Evolutionary conservation across 768 basidiomycete species (phyloP), one percentile per base, ranked within the genome.

Genomic region (Calocera cornea): DNA sequence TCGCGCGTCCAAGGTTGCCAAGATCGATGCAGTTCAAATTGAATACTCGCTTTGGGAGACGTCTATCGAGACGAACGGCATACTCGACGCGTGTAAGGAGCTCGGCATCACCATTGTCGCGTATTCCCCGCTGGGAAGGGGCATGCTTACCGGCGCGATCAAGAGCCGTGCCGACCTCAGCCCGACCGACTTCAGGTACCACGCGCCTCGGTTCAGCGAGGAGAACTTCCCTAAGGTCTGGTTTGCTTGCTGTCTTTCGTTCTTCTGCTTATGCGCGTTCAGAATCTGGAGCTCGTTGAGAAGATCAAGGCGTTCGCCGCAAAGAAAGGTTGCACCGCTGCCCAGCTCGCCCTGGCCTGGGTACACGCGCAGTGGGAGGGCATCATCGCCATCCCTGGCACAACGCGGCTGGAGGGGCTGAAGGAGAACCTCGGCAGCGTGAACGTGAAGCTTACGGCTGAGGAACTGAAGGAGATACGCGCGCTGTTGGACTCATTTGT

Each of bases 401-500:
- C 75, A n/a, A 75, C 72, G 66, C 54, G 79, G 44, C 73, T 76
- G 54, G 73, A 78, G 1, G 77, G 82, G 34, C 80, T 82, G 17
- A 69, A 78, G 41, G 81, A 85, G 70, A 83, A 83, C 60, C 73
- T 80, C 64, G 72, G 72, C 17, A 80, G 79, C 0, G 79, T 78
- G 33, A 75, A 80, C 38, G 72, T 85, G 31, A 72, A 70, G 47
- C 75, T 86, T 29, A 73, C 78, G n/a, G 69, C 74, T 1, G 74
- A 75, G 7, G 85, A 85, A 60, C 54, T 79, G 54, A 70, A 75
- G 63, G 77, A 78, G 65, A 77, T 86, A 47, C 74, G 79, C 44
- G 69, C 74, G 22, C 71, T 79, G 27, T 70, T 83, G 50, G 73
- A 77, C 31, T 29, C 27, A 16, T 60, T 60, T 31, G 27, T 16